Percentiles rank a stretch among this genome's conserved stretches.
These are phyloP conservation scores for Hordeum pubiflorum DNA, from an alignment of 202 grass and related monocot genomes.

Conservation along the genomic window DNA sequence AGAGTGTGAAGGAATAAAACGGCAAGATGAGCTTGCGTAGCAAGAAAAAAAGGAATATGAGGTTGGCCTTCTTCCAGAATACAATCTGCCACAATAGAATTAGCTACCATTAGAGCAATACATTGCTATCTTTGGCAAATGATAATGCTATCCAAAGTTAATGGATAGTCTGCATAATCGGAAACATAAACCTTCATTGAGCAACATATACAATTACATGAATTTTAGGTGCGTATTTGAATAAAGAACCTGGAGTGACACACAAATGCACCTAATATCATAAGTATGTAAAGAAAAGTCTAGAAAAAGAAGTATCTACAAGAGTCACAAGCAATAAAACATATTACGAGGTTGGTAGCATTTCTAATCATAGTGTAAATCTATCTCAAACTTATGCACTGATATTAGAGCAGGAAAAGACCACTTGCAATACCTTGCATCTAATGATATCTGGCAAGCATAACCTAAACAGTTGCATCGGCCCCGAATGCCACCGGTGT, in stretches of 20 bases:
- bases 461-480: background rate
- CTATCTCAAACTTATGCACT: background rate
- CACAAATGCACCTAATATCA: background rate
- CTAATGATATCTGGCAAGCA: background rate
- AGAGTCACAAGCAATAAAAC: background rate
- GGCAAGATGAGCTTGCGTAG: constrained; percentile 7
- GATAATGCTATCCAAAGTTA: background rate
- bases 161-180: background rate
- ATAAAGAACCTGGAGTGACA: background rate
- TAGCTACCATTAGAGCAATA: background rate
- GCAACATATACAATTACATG: background rate
- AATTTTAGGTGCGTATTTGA: background rate
- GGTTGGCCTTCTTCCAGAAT: constrained; percentile 6
- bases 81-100: background rate
- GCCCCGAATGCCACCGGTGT: background rate
- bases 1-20: background rate
- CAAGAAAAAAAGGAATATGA: background rate
- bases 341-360: background rate
- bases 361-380: background rate
- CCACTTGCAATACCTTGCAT: background rate
- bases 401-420: background rate
- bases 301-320: background rate
- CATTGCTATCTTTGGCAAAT: background rate
- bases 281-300: background rate
- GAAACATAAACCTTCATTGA: background rate